Percentiles rank a stretch among this genome's conserved stretches.
Conservation (phyloP, 495 filamentous ascomycete genomes). For the Melanomma pulvis-pyrius region DNA sequence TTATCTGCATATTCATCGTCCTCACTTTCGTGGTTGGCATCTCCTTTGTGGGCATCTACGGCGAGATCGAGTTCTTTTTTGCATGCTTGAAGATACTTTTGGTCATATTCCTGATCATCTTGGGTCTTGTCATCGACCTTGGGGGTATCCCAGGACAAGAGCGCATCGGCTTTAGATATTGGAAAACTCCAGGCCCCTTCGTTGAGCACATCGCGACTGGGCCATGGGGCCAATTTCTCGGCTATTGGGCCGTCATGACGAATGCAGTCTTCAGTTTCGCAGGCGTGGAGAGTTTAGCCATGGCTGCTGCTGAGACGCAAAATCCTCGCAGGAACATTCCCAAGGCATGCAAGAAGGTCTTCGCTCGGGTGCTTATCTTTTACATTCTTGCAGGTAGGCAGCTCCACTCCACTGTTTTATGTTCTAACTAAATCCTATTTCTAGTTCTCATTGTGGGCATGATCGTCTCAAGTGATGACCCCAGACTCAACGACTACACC, state of each 20-base stretch:
- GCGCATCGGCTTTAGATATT: slow-evolving; percentile 53
- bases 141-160: slow-evolving; percentile 47
- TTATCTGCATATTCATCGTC: slow-evolving; percentile 60
- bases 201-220: slow-evolving; percentile 49
- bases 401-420: not conserved
- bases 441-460: slow-evolving; percentile 5
- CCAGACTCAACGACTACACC: slow-evolving; percentile 31
- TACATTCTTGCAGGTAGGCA: slow-evolving; percentile 1
- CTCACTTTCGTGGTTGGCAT: slow-evolving; percentile 58
- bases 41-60: slow-evolving; percentile 32
- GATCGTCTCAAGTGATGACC: slow-evolving; percentile 38
- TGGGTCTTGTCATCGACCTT: slow-evolving; percentile 49
- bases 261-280: slow-evolving; percentile 63
- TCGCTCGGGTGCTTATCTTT: not conserved
- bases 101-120: slow-evolving; percentile 56
- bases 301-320: slow-evolving; percentile 17
- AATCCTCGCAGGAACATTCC: slow-evolving; percentile 10
- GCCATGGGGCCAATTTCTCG: slow-evolving; percentile 53
- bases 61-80: slow-evolving; percentile 51
- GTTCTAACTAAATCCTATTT: not conserved
- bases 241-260: slow-evolving; percentile 63
- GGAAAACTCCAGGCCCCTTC: slow-evolving; percentile 57
- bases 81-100: slow-evolving; percentile 54
- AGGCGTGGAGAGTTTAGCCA: slow-evolving; percentile 41
- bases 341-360: slow-evolving; percentile 1